These are phyloP conservation scores for Lipomyces chichibuensis DNA, from an alignment of 805 yeast genomes.

Conservation along the genomic window DNA sequence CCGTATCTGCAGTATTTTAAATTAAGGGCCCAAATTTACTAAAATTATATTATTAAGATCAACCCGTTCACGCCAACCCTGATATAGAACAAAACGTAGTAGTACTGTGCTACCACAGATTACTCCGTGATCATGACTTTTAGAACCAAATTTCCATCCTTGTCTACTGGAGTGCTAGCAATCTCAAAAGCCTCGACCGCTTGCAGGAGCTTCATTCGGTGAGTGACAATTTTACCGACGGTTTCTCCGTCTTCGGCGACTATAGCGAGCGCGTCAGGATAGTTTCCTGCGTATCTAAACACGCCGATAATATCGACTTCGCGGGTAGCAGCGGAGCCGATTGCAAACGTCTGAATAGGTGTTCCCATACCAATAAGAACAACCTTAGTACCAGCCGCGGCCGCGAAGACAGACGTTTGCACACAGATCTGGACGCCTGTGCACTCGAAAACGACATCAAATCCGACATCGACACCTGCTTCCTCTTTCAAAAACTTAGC, in stretches of 20 bases:
- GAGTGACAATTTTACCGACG: conserved; percentile 40
- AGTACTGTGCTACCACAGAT: conserved; percentile 13
- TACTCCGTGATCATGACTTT: conserved; percentile 24
- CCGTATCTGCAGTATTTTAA: no score
- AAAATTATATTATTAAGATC: background rate
- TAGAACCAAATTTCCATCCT: conserved; percentile 42
- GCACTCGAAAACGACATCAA: conserved; percentile 50
- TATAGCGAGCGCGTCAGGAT: conserved; percentile 40
- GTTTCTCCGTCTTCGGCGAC: conserved; percentile 21
- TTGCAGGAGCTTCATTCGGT: conserved; percentile 41
- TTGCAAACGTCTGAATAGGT: conserved; percentile 44
- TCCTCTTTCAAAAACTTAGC: conserved; percentile 17
- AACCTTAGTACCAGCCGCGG: conserved; percentile 39
- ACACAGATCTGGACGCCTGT: conserved; percentile 58
- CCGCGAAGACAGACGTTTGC: conserved; percentile 50
- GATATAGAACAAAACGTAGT: conserved; percentile 2
- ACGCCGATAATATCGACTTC: conserved; percentile 44
- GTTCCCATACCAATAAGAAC: conserved; percentile 42
- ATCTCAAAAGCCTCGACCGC: conserved; percentile 41
- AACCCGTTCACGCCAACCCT: background rate
- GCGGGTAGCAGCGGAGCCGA: conserved; percentile 41
- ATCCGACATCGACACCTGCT: conserved; percentile 24
- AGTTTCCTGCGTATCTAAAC: conserved; percentile 42
- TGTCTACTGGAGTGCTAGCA: conserved; percentile 42
- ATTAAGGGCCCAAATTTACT: no score